These are phyloP conservation scores for Russula emetica DNA, from an alignment of 768 basidiomycete genomes.

Conservation along the genomic window DNA sequence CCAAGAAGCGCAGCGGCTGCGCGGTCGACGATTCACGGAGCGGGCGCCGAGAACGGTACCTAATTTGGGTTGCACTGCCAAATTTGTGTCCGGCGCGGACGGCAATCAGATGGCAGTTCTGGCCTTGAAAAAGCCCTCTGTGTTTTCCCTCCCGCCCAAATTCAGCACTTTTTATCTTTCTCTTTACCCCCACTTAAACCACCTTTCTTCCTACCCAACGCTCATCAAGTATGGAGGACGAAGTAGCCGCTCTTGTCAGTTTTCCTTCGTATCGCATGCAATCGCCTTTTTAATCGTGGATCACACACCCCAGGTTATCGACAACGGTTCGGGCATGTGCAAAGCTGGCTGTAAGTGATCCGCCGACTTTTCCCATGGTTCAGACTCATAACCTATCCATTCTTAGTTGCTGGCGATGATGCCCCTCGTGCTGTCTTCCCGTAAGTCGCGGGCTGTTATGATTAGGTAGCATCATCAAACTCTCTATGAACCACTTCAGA, in stretches of 20 bases:
- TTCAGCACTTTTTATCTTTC: conserved; percentile 3
- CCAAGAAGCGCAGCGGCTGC: conserved; percentile 17
- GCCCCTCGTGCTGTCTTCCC: conserved; percentile 95
- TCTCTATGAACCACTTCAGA: conserved; percentile 35
- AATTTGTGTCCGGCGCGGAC: not conserved
- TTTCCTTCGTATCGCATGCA: conserved; percentile 5
- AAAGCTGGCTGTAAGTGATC: conserved; percentile 90
- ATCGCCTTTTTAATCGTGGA: conserved; percentile 6
- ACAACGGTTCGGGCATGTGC: conserved; percentile 99
- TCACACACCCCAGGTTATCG: conserved; percentile 57
- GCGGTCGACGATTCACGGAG: not conserved
- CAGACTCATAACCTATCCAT: conserved; percentile 71
- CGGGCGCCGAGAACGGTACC: not conserved
- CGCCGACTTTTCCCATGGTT: conserved; percentile 26
- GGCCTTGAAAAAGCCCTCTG: not conserved
- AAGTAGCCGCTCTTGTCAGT: conserved; percentile 54
- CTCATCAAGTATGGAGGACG: conserved; percentile 53
- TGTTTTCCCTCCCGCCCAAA: not conserved
- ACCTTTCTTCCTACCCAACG: conserved; percentile 9
- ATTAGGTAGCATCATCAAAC: conserved; percentile 10
- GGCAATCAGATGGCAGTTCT: conserved; percentile 1
- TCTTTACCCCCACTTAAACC: not conserved
- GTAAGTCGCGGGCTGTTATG: conserved; percentile 46
- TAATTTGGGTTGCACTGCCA: conserved; percentile 3
- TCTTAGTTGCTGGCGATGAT: conserved; percentile 80